These are phyloP conservation scores for Cornus controversa DNA, from an alignment of 148 eudicot genomes.

Conservation along the genomic window DNA sequence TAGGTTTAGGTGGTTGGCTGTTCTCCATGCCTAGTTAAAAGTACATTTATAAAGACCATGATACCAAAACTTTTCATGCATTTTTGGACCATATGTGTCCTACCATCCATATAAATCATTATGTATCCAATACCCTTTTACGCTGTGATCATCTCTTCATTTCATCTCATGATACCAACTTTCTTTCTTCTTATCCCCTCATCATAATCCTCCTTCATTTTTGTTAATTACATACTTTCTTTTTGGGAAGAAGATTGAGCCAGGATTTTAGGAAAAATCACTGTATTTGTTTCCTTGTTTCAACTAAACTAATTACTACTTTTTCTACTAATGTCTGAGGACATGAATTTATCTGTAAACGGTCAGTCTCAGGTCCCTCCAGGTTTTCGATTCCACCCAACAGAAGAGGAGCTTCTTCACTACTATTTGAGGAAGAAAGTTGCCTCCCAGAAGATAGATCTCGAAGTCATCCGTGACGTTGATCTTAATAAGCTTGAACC, in stretches of 20 bases:
- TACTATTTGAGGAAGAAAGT: constrained; percentile 62
- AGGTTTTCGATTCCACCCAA: constrained; percentile 65
- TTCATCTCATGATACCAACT: not conserved
- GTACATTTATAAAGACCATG: constrained; percentile 8
- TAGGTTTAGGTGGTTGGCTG: constrained; percentile 17
- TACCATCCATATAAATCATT: constrained; percentile 13
- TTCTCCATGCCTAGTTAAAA: constrained; percentile 8
- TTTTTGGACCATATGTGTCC: constrained; percentile 8
- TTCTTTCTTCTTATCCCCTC: not conserved
- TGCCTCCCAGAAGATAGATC: constrained; percentile 46
- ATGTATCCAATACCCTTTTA: not conserved
- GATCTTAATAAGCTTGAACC: constrained; percentile 78
- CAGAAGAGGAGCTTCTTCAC: constrained; percentile 61
- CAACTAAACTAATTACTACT: too few relatives aligned
- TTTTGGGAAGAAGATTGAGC: too few relatives aligned
- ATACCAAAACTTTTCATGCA: constrained; percentile 21
- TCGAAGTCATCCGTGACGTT: constrained; percentile 55
- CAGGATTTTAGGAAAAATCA: not conserved
- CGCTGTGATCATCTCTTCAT: not conserved
- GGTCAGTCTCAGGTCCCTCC: constrained; percentile 60
- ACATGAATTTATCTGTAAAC: constrained; percentile 47
- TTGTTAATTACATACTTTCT: too few relatives aligned
- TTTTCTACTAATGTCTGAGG: not conserved
- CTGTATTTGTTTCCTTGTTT: too few relatives aligned
- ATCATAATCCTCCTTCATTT: too few relatives aligned